Conservation (phyloP, 2,329 filamentous ascomycete species). For the Stachybotrys elegans region DNA sequence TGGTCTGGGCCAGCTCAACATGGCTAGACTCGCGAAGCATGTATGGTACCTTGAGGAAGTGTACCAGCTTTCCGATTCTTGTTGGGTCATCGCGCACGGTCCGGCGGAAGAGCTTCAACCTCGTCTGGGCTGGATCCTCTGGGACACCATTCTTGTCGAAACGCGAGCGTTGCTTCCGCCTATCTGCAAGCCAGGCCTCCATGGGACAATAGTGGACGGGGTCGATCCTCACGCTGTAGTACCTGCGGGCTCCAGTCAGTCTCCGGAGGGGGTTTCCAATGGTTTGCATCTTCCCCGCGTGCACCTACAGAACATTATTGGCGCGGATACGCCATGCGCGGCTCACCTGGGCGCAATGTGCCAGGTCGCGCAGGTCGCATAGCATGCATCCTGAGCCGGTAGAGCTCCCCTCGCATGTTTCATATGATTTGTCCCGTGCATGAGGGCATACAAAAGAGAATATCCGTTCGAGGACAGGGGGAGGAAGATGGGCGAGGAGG, state of each 20-base stretch:
- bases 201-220: slow-evolving; percentile 90
- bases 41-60: slow-evolving; percentile 84
- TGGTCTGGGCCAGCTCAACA: slow-evolving; percentile 76
- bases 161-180: slow-evolving; percentile 67
- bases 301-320: slow-evolving; percentile 55
- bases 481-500: slow-evolving; percentile 53
- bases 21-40: slow-evolving; percentile 90
- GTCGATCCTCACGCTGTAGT: slow-evolving; percentile 87
- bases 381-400: slow-evolving; percentile 82
- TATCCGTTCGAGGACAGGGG: slow-evolving; percentile 67
- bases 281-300: background rate
- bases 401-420: slow-evolving; percentile 76
- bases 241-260: slow-evolving; percentile 27
- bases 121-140: slow-evolving; percentile 70
- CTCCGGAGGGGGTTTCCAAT: no score
- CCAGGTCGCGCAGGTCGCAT: slow-evolving; percentile 85
- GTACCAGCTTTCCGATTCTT: slow-evolving; percentile 62
- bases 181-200: slow-evolving; percentile 75
- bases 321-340: slow-evolving; percentile 62
- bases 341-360: slow-evolving; percentile 71
- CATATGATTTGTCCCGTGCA: slow-evolving; percentile 68
- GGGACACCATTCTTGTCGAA: slow-evolving; percentile 74
- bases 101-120: slow-evolving; percentile 73
- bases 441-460: slow-evolving; percentile 84
- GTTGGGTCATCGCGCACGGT: slow-evolving; percentile 74